Percentiles rank a stretch among this genome's conserved stretches.
phyloP scores from a whole-genome alignment of 2,329 filamentous ascomycete genomes.

The Fusarium stilboides region DNA sequence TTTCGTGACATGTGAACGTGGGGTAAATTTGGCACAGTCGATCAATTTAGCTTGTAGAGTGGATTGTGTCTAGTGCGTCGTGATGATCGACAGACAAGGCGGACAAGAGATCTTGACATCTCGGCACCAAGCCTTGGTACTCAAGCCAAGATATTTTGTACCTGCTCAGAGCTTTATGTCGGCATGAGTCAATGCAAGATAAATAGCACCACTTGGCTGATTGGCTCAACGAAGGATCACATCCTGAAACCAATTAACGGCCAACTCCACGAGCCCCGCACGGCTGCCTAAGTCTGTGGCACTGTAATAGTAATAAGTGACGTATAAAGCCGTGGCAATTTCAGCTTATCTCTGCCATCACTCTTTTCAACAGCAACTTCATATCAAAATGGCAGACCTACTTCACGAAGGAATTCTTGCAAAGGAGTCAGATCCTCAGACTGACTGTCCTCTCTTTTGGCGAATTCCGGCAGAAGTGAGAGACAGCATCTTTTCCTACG shows the following conservation, averaged over 20 bases:
- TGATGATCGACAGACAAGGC: no score
- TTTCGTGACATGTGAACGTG: background rate
- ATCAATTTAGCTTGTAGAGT: background rate
- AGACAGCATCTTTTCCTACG: constrained; percentile 61
- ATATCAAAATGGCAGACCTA: background rate
- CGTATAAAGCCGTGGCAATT: background rate
- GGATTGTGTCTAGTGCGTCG: no score
- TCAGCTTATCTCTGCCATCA: background rate
- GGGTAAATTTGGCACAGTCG: background rate
- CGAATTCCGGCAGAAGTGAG: constrained; percentile 65
- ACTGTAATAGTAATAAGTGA: background rate
- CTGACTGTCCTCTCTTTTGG: constrained; percentile 52
- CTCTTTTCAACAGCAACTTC: background rate
- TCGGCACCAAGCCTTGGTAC: background rate
- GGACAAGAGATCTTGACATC: no score
- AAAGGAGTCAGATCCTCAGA: constrained; percentile 13
- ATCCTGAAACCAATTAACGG: background rate
- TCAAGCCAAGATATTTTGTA: background rate
- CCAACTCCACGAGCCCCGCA: constrained; percentile 21
- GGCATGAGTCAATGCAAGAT: no score
- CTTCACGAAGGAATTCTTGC: constrained; percentile 4
- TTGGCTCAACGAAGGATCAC: background rate
- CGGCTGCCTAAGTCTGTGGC: constrained; percentile 17
- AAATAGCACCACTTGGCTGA: background rate
- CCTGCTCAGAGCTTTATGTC: no score